Evolutionary conservation across 768 basidiomycete genomes (phyloP).

Genomic region (Naematelia aurantialba): DNA sequence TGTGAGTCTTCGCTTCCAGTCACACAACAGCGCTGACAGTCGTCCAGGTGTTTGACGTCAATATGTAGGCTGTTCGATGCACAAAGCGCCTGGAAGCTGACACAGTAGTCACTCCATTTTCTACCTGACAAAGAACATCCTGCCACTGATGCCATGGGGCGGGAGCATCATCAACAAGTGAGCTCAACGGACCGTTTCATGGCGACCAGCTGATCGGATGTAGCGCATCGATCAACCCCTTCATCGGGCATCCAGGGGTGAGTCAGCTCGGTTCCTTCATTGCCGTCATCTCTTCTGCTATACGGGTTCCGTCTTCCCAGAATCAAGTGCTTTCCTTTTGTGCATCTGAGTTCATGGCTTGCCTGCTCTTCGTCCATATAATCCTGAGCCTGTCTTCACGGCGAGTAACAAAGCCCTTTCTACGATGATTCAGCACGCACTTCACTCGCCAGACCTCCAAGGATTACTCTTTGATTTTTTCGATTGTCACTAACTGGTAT

Average conservation of each 20-base stretch:
- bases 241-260: constrained; percentile 53
- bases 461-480: too few species aligned
- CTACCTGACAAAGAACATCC: constrained; percentile 55
- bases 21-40: not conserved
- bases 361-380: too few species aligned
- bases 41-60: constrained; percentile 28
- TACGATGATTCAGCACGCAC: too few species aligned
- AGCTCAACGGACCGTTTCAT: not conserved
- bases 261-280: too few species aligned
- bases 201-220: not conserved
- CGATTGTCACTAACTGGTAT: not conserved
- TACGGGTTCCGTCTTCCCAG: too few species aligned
- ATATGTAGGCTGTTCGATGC: constrained; percentile 13
- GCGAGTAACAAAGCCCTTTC: too few species aligned
- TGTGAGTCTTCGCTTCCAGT: constrained; percentile 50
- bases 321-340: too few species aligned
- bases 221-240: constrained; percentile 51
- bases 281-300: too few species aligned
- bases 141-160: constrained; percentile 54
- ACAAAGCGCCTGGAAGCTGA: not conserved
- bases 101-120: constrained; percentile 48
- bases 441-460: too few species aligned
- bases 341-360: too few species aligned
- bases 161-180: constrained; percentile 55
- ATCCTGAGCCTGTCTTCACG: too few species aligned